Percentiles rank a stretch among this genome's conserved stretches.
phyloP scores from a whole-genome alignment of 2,329 filamentous ascomycete species.

The Phialemonium atrogriseum region DNA sequence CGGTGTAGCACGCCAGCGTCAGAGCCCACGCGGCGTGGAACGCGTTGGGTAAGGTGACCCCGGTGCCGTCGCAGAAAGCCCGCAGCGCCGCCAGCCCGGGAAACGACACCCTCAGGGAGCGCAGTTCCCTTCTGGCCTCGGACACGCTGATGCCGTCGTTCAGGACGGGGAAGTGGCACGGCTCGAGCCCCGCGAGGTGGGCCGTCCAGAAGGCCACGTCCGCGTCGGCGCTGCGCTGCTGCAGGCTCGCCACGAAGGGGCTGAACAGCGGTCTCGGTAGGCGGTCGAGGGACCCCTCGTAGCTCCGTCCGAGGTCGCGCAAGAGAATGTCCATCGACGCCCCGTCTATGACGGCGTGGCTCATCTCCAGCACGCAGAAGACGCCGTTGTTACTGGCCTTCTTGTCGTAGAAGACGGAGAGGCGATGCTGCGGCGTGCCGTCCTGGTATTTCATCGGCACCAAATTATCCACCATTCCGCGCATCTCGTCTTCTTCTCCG shows the following conservation, averaged over 20 bases:
- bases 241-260: constrained; percentile 24
- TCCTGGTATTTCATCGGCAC: constrained; percentile 18
- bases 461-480: constrained; percentile 20
- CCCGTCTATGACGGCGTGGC: constrained; percentile 43
- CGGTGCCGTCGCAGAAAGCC: constrained; percentile 28
- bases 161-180: constrained; percentile 33
- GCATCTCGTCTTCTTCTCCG: constrained; percentile 10
- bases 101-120: constrained; percentile 15
- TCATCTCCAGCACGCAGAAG: constrained; percentile 39
- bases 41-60: constrained; percentile 38
- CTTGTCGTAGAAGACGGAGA: constrained; percentile 29
- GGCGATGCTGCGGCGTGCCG: constrained; percentile 14
- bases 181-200: constrained; percentile 32
- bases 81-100: constrained; percentile 20
- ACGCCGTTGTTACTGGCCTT: constrained; percentile 19
- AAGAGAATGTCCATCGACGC: constrained; percentile 39
- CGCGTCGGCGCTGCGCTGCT: constrained; percentile 18
- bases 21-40: constrained; percentile 31
- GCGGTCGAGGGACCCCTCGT: constrained; percentile 29
- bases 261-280: constrained; percentile 26
- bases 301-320: constrained; percentile 34
- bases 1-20: constrained; percentile 26
- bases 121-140: constrained; percentile 5
- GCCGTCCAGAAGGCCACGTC: constrained; percentile 34
- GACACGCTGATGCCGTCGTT: constrained; percentile 9